Evolutionary conservation across 1,284 basidiomycete species (phyloP).

Genomic region (Ceratobasidium sp.): DNA sequence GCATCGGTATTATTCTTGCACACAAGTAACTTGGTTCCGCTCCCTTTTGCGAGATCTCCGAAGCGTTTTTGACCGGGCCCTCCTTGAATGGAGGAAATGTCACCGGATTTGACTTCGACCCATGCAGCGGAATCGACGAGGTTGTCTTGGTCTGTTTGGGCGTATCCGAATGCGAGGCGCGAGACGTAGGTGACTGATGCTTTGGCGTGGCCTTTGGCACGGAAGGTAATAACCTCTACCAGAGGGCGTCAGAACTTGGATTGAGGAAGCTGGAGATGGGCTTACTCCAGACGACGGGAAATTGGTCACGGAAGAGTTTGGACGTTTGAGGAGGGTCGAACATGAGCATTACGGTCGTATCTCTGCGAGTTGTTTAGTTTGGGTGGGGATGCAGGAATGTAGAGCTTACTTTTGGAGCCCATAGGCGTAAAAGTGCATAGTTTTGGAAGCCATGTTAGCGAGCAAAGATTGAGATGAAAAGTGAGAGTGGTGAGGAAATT

Average conservation of each 20-base stretch:
- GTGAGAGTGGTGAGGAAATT: too few species aligned
- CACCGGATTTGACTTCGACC: conserved; percentile 19
- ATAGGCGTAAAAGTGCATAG: conserved; percentile 10
- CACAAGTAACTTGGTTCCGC: conserved; percentile 20
- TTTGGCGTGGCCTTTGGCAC: conserved; percentile 9
- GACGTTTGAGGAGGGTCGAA: conserved; percentile 3
- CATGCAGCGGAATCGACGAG: conserved; percentile 2
- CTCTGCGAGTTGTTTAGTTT: neutral
- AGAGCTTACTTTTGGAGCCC: conserved; percentile 2
- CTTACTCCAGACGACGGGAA: conserved; percentile 32
- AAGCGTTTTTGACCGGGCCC: conserved; percentile 11
- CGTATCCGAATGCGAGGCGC: conserved; percentile 27
- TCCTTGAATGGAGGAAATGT: conserved; percentile 10
- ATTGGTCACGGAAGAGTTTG: conserved; percentile 20
- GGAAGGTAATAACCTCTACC: conserved; percentile 28
- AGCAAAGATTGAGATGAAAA: too few species aligned
- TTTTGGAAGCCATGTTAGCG: conserved; percentile 30
- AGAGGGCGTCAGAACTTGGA: neutral
- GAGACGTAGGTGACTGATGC: neutral
- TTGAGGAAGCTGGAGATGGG: neutral
- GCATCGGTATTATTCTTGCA: conserved; percentile 34
- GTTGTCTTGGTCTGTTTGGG: conserved; percentile 18
- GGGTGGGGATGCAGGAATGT: neutral
- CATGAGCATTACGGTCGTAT: conserved; percentile 31
- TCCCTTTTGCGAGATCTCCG: conserved; percentile 4